These are phyloP conservation scores for Paralagenidium karlingii DNA, from an alignment of 352 stramenopile genomes.

Conservation along the genomic window DNA sequence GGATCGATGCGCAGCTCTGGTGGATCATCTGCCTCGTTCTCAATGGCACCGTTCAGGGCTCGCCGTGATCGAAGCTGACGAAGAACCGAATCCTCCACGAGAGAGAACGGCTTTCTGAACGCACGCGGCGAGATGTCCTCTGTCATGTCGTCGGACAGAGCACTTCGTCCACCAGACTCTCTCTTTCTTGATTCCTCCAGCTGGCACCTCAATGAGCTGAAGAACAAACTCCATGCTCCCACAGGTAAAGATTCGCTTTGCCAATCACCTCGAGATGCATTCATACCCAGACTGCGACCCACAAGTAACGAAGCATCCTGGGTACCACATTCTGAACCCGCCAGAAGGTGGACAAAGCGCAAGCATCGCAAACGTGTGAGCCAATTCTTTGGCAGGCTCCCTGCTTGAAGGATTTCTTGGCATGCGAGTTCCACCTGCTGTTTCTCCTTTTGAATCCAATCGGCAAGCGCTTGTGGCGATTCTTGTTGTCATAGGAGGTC, in stretches of 20 bases:
- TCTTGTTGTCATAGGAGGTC: too few species aligned
- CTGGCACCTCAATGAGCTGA: too few species aligned
- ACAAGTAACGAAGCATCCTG: too few species aligned
- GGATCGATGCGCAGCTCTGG: slow-evolving; percentile 12
- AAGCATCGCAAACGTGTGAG: background rate
- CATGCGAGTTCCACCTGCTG: background rate
- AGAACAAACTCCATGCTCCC: too few species aligned
- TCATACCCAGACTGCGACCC: too few species aligned
- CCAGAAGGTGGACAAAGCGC: background rate
- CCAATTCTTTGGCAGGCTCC: background rate
- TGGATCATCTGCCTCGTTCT: slow-evolving; percentile 5
- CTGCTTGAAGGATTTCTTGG: background rate
- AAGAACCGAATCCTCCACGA: slow-evolving; percentile 21
- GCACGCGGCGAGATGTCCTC: too few species aligned
- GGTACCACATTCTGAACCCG: background rate
- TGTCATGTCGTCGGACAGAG: too few species aligned
- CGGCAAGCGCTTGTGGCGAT: too few species aligned
- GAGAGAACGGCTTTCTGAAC: slow-evolving; percentile 15
- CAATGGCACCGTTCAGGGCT: slow-evolving; percentile 1
- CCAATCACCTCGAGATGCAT: too few species aligned
- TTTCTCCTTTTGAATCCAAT: background rate
- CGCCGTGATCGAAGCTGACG: slow-evolving; percentile 14
- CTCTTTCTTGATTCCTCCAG: background rate
- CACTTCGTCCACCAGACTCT: background rate
- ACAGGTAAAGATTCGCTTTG: too few species aligned